Evolutionary conservation across 805 yeast genomes (phyloP).

Genomic region (Candida sanyiensis): DNA sequence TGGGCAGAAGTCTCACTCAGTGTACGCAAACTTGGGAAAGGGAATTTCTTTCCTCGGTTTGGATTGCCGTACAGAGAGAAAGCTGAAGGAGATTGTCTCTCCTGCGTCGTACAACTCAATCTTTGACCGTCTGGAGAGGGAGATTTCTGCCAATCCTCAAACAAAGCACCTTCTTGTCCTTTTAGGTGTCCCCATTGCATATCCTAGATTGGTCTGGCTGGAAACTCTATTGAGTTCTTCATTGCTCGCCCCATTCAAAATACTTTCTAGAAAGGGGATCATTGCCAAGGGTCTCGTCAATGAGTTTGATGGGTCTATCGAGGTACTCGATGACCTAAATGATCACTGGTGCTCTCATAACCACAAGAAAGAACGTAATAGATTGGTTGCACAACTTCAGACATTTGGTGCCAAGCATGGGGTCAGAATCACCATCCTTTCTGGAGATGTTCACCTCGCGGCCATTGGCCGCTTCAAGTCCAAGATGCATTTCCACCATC

Average conservation of each 20-base stretch:
- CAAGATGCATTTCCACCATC: constrained; percentile 40
- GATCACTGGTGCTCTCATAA: constrained; percentile 95
- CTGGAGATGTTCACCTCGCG: constrained; percentile 93
- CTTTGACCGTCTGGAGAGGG: constrained; percentile 55
- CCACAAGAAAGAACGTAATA: constrained; percentile 83
- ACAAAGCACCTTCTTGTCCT: constrained; percentile 74
- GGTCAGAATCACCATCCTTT: constrained; percentile 73
- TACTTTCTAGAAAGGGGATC: constrained; percentile 54
- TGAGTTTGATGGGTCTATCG: constrained; percentile 88
- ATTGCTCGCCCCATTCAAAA: constrained; percentile 58
- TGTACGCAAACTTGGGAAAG: constrained; percentile 68
- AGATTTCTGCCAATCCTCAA: constrained; percentile 43
- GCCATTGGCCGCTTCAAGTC: constrained; percentile 74
- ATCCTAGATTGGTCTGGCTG: constrained; percentile 89
- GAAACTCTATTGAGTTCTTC: constrained; percentile 67
- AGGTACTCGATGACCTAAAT: constrained; percentile 84
- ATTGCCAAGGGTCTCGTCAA: constrained; percentile 71
- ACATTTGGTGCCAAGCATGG: constrained; percentile 59
- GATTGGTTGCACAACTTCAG: constrained; percentile 53
- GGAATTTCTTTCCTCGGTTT: constrained; percentile 69
- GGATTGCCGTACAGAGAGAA: constrained; percentile 92
- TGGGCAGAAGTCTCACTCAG: constrained; percentile 57
- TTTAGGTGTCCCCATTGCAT: constrained; percentile 92
- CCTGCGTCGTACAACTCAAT: constrained; percentile 51
- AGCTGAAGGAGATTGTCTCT: constrained; percentile 49